phyloP scores from a whole-genome alignment of 345 rosid genomes.

The Triadica sebifera region DNA sequence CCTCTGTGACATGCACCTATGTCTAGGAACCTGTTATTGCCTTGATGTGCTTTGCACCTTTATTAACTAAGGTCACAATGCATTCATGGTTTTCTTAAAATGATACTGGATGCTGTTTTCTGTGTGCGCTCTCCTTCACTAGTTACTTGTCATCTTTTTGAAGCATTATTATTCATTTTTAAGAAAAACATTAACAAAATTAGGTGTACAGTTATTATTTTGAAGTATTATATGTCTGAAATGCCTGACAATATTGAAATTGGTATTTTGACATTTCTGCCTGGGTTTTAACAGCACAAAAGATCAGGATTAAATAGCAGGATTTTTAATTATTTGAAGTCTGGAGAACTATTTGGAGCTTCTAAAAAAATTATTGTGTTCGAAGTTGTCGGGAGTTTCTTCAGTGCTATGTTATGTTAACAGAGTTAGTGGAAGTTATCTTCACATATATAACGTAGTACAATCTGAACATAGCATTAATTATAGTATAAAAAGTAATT shows the following conservation, averaged over 20 bases:
- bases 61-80: not conserved
- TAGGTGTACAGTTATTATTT: not conserved
- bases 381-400: not conserved
- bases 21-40: not conserved
- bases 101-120: not conserved
- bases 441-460: no score
- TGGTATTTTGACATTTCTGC: not conserved
- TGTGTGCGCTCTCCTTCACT: not conserved
- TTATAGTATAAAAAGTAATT: not conserved
- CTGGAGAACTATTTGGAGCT: not conserved
- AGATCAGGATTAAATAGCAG: not conserved
- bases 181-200: not conserved
- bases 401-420: not conserved
- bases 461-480: not conserved
- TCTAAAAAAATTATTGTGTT: no score
- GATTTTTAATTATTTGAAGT: not conserved
- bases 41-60: not conserved
- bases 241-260: not conserved
- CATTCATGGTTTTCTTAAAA: not conserved
- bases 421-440: not conserved
- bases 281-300: not conserved
- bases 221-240: not conserved
- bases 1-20: no score
- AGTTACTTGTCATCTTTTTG: not conserved
- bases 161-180: no score